Conservation (phyloP, 805 yeast species). For the Sugiyamaella mastotermitis region DNA sequence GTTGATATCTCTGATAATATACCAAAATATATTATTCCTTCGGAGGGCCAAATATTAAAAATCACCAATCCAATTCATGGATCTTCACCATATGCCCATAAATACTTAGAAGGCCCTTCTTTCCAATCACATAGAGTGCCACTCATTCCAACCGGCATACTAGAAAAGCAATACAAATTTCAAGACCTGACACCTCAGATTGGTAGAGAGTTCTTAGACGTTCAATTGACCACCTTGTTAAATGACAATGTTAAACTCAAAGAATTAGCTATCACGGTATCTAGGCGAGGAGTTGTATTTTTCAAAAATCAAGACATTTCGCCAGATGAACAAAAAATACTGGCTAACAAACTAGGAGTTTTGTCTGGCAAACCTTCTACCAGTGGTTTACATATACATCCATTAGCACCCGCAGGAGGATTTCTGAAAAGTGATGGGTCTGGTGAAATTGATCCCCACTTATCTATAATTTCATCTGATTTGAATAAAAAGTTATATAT, state of each 20-base stretch:
- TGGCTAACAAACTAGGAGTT: conserved; percentile 25
- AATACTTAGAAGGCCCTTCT: conserved; percentile 7
- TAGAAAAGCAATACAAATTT: conserved; percentile 24
- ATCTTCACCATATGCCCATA: conserved; percentile 24
- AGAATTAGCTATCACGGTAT: conserved; percentile 42
- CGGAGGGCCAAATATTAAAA: no score
- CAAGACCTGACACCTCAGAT: conserved; percentile 28
- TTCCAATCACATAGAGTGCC: conserved; percentile 14
- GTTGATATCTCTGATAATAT: no score
- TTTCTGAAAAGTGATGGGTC: conserved; percentile 19
- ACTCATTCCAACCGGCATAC: conserved; percentile 18
- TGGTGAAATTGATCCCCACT: conserved; percentile 25
- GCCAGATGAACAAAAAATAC: conserved; percentile 25
- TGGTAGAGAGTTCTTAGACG: conserved; percentile 28
- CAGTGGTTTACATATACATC: conserved; percentile 28
- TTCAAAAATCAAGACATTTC: conserved; percentile 40
- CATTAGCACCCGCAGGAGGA: conserved; percentile 29
- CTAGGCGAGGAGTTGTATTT: conserved; percentile 47
- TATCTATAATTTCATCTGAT: conserved; percentile 23
- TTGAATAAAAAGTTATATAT: conserved; percentile 17
- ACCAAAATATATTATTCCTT: no score
- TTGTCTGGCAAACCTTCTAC: conserved; percentile 27
- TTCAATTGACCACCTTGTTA: conserved; percentile 23
- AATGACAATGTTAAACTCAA: conserved; percentile 26
- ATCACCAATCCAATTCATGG: no score